Conservation (phyloP, 1,284 basidiomycete species). For the Amylostereum chailletii region DNA sequence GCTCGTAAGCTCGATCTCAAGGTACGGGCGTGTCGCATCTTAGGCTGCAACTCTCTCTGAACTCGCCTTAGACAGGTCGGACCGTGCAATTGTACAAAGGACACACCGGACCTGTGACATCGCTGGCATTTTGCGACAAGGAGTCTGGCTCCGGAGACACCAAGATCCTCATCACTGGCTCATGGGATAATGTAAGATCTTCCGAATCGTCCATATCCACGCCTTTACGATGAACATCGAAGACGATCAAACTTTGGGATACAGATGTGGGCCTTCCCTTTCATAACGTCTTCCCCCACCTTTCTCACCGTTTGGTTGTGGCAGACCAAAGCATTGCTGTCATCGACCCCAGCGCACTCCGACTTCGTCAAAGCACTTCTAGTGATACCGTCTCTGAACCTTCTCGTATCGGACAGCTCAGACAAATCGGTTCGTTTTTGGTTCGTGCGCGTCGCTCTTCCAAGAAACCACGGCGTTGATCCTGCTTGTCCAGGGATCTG, state of each 20-base stretch:
- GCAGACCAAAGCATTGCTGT: conserved; percentile 64
- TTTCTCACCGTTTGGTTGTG: no score
- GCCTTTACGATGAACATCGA: conserved; percentile 9
- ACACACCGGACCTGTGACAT: conserved; percentile 83
- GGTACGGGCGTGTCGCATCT: conserved; percentile 30
- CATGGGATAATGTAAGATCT: conserved; percentile 74
- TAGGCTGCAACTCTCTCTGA: neutral
- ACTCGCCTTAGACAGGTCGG: conserved; percentile 60
- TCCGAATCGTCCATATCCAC: neutral
- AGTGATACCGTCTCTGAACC: conserved; percentile 51
- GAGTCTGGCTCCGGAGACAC: conserved; percentile 24
- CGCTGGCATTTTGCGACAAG: conserved; percentile 55
- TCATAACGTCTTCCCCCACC: neutral
- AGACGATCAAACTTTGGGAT: conserved; percentile 84
- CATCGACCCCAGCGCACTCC: conserved; percentile 66
- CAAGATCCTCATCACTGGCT: conserved; percentile 69
- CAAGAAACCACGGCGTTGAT: neutral
- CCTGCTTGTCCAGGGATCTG: conserved; percentile 44
- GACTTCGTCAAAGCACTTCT: conserved; percentile 85
- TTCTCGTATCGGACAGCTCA: conserved; percentile 83
- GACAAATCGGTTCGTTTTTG: conserved; percentile 88
- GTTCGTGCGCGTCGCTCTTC: conserved; percentile 30
- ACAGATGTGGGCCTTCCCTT: conserved; percentile 40
- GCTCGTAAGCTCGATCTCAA: conserved; percentile 68
- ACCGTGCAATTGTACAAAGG: conserved; percentile 69